Evolutionary conservation across 1,139 yeast genomes (phyloP), one percentile per base, ranked within the genome.

Genomic region (Saccharomyces hybrid): DNA sequence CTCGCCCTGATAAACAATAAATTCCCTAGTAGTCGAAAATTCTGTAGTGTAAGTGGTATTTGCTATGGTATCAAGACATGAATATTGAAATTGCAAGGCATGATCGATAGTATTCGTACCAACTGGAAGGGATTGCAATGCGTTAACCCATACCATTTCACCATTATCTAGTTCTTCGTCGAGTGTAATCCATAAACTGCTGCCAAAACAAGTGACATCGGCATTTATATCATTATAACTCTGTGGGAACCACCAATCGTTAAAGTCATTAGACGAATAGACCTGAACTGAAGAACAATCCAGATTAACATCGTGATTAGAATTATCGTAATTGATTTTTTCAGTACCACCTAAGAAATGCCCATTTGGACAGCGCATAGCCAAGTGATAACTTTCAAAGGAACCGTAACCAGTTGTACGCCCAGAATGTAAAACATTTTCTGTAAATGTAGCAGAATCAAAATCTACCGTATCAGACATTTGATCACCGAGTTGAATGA

Each of bases 231-330:
- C 53, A 29, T 58, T 58, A 49, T 58, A 57, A 3, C 58, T 55
- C 11, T 55, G 52, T 19, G 74, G 72, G 12, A 67, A 62, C 50
- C 61, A 58, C 68, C 71, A 71, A 47, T 68, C 71, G 51, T 71
- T 71, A 53, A 64, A 65, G 19, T 62, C 58, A 34, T 63, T 62
- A 11, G 73, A 59, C 6, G 63, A 48, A 49, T 57, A 60, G 7
- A 64, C 63, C 56, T 69, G 67, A 14, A 64, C 57, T 4, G 60
- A 52, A n/a, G 62, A 57, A 57, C 74, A 71, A 51, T 66, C 66
- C 27, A 70, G 55, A 28, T 58, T 56, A 31, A 57, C 55, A 14
- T 64, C 65, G 9, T 54, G 57, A 21, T 59, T 55, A 19, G 54
- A 50, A 5, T 61, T 57, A 51, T 66, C 67, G 50, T 60, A 71